A percentile compares a stretch with the other conserved stretches of the same genome.
phyloP scores from a whole-genome alignment of 2,329 filamentous ascomycete species.

The Didymosphaeria variabile region DNA sequence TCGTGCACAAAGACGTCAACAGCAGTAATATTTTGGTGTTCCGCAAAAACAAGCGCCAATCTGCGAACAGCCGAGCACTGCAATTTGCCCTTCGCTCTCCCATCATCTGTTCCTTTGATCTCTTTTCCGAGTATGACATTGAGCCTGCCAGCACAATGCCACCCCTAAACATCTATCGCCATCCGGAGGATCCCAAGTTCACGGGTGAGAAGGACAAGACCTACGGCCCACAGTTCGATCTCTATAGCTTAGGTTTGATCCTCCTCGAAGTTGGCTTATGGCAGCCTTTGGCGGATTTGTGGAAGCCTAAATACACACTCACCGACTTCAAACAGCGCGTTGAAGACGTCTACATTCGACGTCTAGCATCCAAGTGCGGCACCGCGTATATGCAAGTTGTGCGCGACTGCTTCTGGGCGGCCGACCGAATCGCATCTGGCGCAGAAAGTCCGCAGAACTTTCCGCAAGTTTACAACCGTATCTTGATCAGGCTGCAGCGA shows the following conservation, averaged over 20 bases:
- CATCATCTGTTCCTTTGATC: constrained; percentile 76
- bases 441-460: constrained; percentile 44
- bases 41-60: constrained; percentile 55
- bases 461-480: constrained; percentile 52
- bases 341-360: constrained; percentile 70
- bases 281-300: constrained; percentile 69
- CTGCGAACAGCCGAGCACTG: constrained; percentile 52
- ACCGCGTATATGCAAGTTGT: constrained; percentile 80
- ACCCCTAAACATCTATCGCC: constrained; percentile 69
- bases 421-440: constrained; percentile 58
- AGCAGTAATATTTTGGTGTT: constrained; percentile 75
- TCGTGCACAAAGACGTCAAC: constrained; percentile 75
- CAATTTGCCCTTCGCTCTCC: constrained; percentile 70
- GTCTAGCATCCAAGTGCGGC: constrained; percentile 73
- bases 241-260: constrained; percentile 78
- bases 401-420: constrained; percentile 74
- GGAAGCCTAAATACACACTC: constrained; percentile 67
- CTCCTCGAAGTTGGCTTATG: constrained; percentile 80
- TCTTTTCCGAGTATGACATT: constrained; percentile 69
- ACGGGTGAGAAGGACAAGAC: constrained; percentile 38
- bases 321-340: constrained; percentile 70
- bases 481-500: constrained; percentile 53
- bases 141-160: constrained; percentile 54
- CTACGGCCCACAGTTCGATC: constrained; percentile 61
- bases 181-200: constrained; percentile 64